Base-by-base conservation (phyloP, 495 filamentous ascomycete genomes). In the Hypomontagnella submonticulosa region DNA sequence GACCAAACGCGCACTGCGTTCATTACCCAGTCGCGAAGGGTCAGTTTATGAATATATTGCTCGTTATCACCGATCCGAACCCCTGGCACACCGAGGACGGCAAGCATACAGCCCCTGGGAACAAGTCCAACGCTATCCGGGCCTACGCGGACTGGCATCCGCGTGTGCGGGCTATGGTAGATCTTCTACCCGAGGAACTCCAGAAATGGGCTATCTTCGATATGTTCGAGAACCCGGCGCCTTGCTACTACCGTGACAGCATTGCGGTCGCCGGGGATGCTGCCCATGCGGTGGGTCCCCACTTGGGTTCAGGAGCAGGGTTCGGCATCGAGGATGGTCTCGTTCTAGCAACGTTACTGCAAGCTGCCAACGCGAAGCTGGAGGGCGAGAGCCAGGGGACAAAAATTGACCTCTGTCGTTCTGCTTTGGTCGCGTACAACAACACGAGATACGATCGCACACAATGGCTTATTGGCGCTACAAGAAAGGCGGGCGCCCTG, bases 181-280 rank as follows among this genome's bases (percentile, higher is more conserved):
- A 77, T 0, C 62, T 85, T 9, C 59, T 86, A 8, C 75, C 79
- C 0, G 76, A 79, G 0, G 40, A 75, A 44, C 68, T 84, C 44
- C 80, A 85, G 54, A 82, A 82, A 55, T 86, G 84, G 84, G 84
- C 70, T 0, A 75, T 87, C 4, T 87, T 87, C 52, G 85, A 87
- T 56, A 79, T 77, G 67, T 67, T 57, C 1, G 77, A 82, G 4
- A 57, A 77, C 12, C 84, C 83, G 1, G 76, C 75, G 0, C 70
- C 75, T 4, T 33, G 44, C 1, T 87, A 83, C 55, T 18, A 61
- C 15, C 46, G 46, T 1, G 82, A 79, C 0, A 61, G 72, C 11
- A 66, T 85, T 1, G 80, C 79, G 37, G 42, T 86, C 18, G 81
- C 83, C 0, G 83, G 84, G 0, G 83, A 86, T 41, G 79, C 77